Evolutionary conservation across 2,329 filamentous ascomycete species (phyloP).

Genomic region (Cercospora canescens): DNA sequence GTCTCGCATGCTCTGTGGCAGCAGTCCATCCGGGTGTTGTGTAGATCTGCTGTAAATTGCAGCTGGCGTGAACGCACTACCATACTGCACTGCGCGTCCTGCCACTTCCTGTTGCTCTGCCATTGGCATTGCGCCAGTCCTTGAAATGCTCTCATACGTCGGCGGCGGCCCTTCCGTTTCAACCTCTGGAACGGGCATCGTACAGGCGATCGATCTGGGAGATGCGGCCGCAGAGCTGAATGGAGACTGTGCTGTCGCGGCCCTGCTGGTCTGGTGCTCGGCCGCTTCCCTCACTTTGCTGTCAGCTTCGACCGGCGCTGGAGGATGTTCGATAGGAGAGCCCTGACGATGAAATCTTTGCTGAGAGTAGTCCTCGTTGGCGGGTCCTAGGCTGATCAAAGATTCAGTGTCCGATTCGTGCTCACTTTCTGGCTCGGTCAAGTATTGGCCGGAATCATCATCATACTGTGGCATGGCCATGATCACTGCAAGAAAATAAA

Average conservation of each 20-base stretch:
- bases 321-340: conserved; percentile 21
- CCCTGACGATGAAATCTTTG: conserved; percentile 21
- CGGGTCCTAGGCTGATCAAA: conserved; percentile 20
- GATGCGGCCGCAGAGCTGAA: conserved; percentile 17
- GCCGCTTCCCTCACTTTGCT: conserved; percentile 26
- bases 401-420: conserved; percentile 20
- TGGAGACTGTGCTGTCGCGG: conserved; percentile 17
- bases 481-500: neutral
- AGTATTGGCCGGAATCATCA: conserved; percentile 11
- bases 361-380: conserved; percentile 27
- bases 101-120: neutral
- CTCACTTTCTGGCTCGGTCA: conserved; percentile 17
- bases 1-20: conserved; percentile 24
- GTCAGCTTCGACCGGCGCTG: conserved; percentile 17
- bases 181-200: conserved; percentile 12
- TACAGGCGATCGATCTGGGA: conserved; percentile 18
- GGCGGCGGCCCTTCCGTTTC: conserved; percentile 26
- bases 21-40: conserved; percentile 9
- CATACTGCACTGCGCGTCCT: neutral
- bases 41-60: conserved; percentile 14
- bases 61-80: neutral
- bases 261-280: conserved; percentile 6
- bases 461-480: conserved; percentile 12
- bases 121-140: neutral
- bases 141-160: conserved; percentile 25